phyloP scores from a whole-genome alignment of 352 stramenopile species.

The Globisporangium yorkense region DNA sequence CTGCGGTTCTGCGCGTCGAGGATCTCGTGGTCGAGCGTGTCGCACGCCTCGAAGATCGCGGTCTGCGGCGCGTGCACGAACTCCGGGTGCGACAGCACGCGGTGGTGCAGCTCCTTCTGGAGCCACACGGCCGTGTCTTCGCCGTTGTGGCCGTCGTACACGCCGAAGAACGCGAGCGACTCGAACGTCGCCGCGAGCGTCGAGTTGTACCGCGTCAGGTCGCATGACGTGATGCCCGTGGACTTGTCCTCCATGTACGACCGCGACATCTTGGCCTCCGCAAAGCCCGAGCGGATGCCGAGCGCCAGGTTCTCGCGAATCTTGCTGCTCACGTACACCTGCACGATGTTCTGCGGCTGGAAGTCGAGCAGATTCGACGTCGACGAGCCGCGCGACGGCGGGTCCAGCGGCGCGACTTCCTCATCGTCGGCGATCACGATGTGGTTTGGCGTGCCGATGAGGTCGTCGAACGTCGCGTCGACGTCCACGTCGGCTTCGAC shows the following conservation, averaged over 20 bases:
- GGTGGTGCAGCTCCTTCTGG: conserved; percentile 75
- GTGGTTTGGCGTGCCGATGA: conserved; percentile 56
- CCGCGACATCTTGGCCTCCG: conserved; percentile 76
- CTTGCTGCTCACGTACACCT: conserved; percentile 87
- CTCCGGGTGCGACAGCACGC: conserved; percentile 51
- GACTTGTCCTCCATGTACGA: conserved; percentile 88
- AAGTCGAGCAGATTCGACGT: conserved; percentile 24
- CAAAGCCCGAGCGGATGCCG: conserved; percentile 71
- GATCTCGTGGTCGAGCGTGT: conserved; percentile 66
- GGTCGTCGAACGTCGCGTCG: conserved; percentile 80
- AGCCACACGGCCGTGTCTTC: conserved; percentile 70
- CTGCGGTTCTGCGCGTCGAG: conserved; percentile 70
- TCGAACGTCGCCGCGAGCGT: conserved; percentile 28
- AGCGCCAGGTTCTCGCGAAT: conserved; percentile 76
- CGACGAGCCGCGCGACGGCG: conserved; percentile 13
- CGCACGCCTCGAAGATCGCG: conserved; percentile 54
- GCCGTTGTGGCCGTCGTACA: conserved; percentile 89
- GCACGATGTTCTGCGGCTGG: conserved; percentile 36
- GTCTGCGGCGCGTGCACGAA: conserved; percentile 46
- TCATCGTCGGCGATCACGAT: conserved; percentile 56
- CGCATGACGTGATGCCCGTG: conserved; percentile 40
- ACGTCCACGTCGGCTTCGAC: conserved; percentile 84
- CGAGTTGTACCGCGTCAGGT: conserved; percentile 34
- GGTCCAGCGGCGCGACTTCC: conserved; percentile 42
- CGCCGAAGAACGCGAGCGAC: conserved; percentile 72